Evolutionary conservation across 805 yeast genomes (phyloP).

Genomic region (Starmerella stigmatis): DNA sequence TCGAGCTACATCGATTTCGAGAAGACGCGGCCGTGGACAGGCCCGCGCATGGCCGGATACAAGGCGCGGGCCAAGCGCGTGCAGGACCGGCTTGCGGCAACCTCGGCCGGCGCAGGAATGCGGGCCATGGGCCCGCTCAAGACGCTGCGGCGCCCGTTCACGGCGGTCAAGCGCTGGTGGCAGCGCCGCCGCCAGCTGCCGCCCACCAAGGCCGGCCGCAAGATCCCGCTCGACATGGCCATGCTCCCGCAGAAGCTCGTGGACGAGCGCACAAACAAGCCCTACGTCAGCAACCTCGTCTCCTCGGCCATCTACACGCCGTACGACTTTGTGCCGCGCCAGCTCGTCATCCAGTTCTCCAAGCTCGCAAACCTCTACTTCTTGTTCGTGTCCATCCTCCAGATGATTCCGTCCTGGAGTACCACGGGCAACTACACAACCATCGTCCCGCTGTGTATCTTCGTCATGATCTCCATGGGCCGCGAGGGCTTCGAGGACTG

Average conservation of each 20-base stretch:
- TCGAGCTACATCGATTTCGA: constrained; percentile 18
- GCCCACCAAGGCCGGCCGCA: constrained; percentile 59
- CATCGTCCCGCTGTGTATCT: constrained; percentile 74
- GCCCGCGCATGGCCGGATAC: neutral
- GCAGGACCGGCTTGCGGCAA: neutral
- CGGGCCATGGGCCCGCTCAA: constrained; percentile 13
- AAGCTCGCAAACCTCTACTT: constrained; percentile 88
- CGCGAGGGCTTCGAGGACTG: constrained; percentile 93
- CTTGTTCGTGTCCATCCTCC: constrained; percentile 79
- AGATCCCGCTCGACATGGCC: constrained; percentile 50
- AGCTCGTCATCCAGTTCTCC: constrained; percentile 80
- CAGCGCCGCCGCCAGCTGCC: constrained; percentile 27
- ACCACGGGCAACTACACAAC: constrained; percentile 95
- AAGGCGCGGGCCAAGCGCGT: neutral
- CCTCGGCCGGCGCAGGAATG: constrained; percentile 1
- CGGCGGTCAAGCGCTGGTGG: constrained; percentile 15
- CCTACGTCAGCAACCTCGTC: constrained; percentile 57
- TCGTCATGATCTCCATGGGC: constrained; percentile 77
- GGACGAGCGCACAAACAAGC: constrained; percentile 59
- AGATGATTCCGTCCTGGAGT: constrained; percentile 94
- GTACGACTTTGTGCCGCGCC: constrained; percentile 77
- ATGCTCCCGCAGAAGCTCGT: constrained; percentile 30
- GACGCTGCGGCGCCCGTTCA: constrained; percentile 10
- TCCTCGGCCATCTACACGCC: constrained; percentile 81
- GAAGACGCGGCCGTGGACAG: neutral